Evolutionary conservation across 306 rosid genomes (phyloP).

Genomic region (Dalbergia cochinchinensis): DNA sequence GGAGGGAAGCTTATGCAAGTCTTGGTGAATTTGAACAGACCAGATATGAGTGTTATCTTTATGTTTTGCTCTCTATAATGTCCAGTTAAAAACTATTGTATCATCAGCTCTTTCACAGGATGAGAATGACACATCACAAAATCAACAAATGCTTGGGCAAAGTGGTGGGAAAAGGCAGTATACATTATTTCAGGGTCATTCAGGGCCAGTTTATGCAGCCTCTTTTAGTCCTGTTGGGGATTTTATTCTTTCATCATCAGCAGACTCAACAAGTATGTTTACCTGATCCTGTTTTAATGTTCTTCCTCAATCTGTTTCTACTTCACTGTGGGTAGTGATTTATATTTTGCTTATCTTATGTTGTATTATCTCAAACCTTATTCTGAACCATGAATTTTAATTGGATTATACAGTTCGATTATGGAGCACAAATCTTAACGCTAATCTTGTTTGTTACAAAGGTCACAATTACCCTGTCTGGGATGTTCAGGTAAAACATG

Average conservation of each 20-base stretch:
- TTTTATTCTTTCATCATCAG: constrained; percentile 89
- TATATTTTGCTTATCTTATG: constrained; percentile 1
- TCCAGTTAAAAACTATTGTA: constrained; percentile 40
- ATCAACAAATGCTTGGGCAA: constrained; percentile 66
- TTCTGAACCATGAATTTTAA: constrained; percentile 28
- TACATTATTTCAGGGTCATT: constrained; percentile 93
- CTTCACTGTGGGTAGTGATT: constrained; percentile 14
- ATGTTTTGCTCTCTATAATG: constrained; percentile 29
- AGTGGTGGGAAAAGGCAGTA: constrained; percentile 73
- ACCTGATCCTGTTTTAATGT: constrained; percentile 24
- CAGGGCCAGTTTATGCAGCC: constrained; percentile 94
- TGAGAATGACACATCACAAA: constrained; percentile 70
- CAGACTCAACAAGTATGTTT: constrained; percentile 85
- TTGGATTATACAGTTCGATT: constrained; percentile 76
- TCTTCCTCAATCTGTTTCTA: constrained; percentile 35
- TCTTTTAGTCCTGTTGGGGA: constrained; percentile 93
- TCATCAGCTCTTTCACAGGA: constrained; percentile 80
- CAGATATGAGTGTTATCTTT: constrained; percentile 6
- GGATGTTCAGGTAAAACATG: constrained; percentile 89
- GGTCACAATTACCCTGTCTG: constrained; percentile 99
- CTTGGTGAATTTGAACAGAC: constrained; percentile 20
- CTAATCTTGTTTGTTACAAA: constrained; percentile 97
- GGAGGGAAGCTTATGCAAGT: constrained; percentile 29
- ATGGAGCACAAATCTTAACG: constrained; percentile 89
- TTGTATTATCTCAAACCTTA: constrained; percentile 17